Base-by-base conservation (phyloP, 306 rosid genomes). In the Potentilla sterilis region DNA sequence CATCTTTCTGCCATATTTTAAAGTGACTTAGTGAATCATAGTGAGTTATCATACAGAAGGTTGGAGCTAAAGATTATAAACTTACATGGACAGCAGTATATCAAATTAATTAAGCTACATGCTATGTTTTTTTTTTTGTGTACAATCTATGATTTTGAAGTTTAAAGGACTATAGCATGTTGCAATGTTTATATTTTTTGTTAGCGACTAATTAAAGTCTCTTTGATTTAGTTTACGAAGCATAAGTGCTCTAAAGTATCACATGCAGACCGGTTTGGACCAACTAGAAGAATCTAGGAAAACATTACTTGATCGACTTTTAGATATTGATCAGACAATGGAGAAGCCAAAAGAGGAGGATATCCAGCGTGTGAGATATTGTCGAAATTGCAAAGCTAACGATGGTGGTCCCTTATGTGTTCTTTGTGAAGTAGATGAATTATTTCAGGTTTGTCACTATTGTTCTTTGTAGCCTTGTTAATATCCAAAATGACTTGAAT, bases 241-340 rank as follows among this genome's bases (percentile, higher is more conserved):
- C 87, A 85, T 89, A 86, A 80, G 73, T 81, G 80, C 89, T 76
- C 79, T 92, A 44, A 90, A 89, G 83, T 88, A 92, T 90, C 93
- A 95, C 65, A 87, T 95, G 75, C 98, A 90, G 87, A 95, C 87
- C 76, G 89, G 88, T 72, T 83, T 92, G 91, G 98, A 95, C 85
- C 91, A 76, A 80, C 77, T 95, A 81, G 93, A 83, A 83, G 84
- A 90, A 79, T 89, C 97, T 83, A 89, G 97, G 86, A 86, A 84
- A 80, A 83, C 64, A 63, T 78, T 95, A 65, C 82, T 95, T 76
- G 96, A 88, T 86, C 97, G 96, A 76, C 84, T 92, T 75, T 62
- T 90, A 74, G 98, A 86, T 83, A 83, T 92, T 77, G 96, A 95
- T 62, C 84, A 77, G 77, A 95, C 93, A 0, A 92, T 95, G 93